Evolutionary conservation across 1,284 basidiomycete genomes (phyloP).

Genomic region (Ustilago vetiveriae): DNA sequence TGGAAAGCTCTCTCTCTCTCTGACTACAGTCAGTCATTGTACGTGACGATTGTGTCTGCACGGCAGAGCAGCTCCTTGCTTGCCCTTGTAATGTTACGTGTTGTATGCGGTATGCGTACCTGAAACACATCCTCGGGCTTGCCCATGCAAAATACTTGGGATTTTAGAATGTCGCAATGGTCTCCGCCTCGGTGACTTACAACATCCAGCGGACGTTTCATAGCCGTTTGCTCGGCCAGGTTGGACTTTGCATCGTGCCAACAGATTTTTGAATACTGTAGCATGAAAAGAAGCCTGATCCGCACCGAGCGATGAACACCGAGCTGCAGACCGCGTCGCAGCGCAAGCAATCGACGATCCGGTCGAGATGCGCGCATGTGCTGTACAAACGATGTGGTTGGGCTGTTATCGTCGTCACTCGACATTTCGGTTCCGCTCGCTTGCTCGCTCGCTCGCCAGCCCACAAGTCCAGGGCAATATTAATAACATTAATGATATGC

Average conservation of each 20-base stretch:
- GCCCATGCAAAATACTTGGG: neutral
- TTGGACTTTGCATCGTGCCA: no score
- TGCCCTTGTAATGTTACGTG: neutral
- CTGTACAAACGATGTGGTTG: no score
- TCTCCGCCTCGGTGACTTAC: slow-evolving; percentile 16
- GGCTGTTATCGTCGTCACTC: no score
- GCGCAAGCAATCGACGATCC: neutral
- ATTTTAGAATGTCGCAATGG: neutral
- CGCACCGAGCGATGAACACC: slow-evolving; percentile 2
- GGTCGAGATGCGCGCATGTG: neutral
- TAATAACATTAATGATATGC: no score
- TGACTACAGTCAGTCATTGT: no score
- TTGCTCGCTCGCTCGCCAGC: neutral
- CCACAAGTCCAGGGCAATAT: no score
- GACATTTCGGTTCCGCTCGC: no score
- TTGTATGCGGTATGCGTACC: neutral
- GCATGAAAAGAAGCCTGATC: slow-evolving; percentile 3
- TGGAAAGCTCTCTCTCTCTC: no score
- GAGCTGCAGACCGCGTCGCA: slow-evolving; percentile 6
- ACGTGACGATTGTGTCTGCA: no score
- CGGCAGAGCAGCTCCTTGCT: neutral
- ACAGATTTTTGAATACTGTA: no score
- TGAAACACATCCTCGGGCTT: slow-evolving; percentile 7
- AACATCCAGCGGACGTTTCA: no score
- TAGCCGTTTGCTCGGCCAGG: no score